Percentiles rank a stretch among this genome's conserved stretches.
Conservation (phyloP, 2,329 filamentous ascomycete species). For the Rhynchosporium secalis region DNA sequence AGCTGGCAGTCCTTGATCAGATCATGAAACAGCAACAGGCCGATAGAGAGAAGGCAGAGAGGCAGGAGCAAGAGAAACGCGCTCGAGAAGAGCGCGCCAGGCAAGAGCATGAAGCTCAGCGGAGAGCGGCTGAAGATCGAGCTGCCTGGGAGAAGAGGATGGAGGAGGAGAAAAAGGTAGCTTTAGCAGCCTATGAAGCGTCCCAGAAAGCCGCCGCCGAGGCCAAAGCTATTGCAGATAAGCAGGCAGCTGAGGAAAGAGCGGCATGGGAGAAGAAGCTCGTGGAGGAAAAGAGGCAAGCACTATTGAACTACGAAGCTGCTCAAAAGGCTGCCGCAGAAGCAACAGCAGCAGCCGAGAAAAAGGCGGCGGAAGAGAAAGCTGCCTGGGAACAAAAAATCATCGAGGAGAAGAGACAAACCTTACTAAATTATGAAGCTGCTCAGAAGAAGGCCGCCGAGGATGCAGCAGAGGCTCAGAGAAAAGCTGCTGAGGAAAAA, state of each 20-base stretch:
- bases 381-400: slow-evolving; percentile 40
- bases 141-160: slow-evolving; percentile 24
- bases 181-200: slow-evolving; percentile 23
- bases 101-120: slow-evolving; percentile 43
- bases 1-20: slow-evolving; percentile 61
- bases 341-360: slow-evolving; percentile 47
- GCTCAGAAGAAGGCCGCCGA: slow-evolving; percentile 45
- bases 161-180: slow-evolving; percentile 29
- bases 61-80: slow-evolving; percentile 47
- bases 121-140: slow-evolving; percentile 46
- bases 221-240: slow-evolving; percentile 25
- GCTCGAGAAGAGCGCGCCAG: slow-evolving; percentile 45
- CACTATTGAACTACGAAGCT: slow-evolving; percentile 34
- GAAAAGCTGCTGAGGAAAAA: slow-evolving; percentile 47
- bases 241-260: slow-evolving; percentile 19
- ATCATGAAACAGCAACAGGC: slow-evolving; percentile 50
- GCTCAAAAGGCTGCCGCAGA: slow-evolving; percentile 44
- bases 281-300: slow-evolving; percentile 24
- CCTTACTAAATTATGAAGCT: slow-evolving; percentile 43
- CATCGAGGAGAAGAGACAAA: slow-evolving; percentile 38
- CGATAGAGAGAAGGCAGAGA: slow-evolving; percentile 47
- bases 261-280: slow-evolving; percentile 23
- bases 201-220: slow-evolving; percentile 31
- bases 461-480: slow-evolving; percentile 45
- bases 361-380: slow-evolving; percentile 48